A percentile compares a stretch with the other conserved stretches of the same genome.
These are phyloP conservation scores for Platanthera zijinensis DNA, from an alignment of 106 monocot genomes.

Conservation along the genomic window DNA sequence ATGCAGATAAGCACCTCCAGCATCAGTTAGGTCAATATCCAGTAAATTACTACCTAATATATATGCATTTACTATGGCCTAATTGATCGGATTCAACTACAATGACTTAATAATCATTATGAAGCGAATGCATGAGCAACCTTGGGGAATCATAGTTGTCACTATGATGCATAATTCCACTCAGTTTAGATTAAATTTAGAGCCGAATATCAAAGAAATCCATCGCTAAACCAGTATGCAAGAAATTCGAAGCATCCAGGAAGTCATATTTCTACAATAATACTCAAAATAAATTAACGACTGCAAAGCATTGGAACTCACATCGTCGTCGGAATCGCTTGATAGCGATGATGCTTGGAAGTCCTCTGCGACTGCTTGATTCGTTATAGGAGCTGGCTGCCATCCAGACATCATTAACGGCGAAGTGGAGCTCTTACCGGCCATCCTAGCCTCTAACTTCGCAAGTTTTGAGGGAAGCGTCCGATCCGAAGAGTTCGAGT, in stretches of 20 bases:
- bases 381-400: slow-evolving; percentile 20
- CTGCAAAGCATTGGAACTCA: slow-evolving; percentile 27
- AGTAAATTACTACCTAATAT: neutral
- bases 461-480: slow-evolving; percentile 77
- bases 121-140: neutral
- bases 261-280: neutral
- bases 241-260: neutral
- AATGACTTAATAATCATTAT: neutral
- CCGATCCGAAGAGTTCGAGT: slow-evolving; percentile 86
- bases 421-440: slow-evolving; percentile 66
- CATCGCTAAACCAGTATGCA: neutral
- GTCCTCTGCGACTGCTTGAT: slow-evolving; percentile 46
- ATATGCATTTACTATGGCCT: neutral
- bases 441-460: slow-evolving; percentile 94
- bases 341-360: slow-evolving; percentile 39
- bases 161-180: neutral
- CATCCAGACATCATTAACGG: slow-evolving; percentile 23
- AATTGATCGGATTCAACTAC: neutral
- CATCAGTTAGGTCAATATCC: neutral
- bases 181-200: neutral
- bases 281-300: neutral
- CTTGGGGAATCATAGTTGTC: neutral
- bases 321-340: slow-evolving; percentile 92
- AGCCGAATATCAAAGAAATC: neutral
- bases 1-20: neutral